These are phyloP conservation scores for Colletotrichum graminicola DNA, from an alignment of 2,329 filamentous ascomycete genomes.

Conservation along the genomic window DNA sequence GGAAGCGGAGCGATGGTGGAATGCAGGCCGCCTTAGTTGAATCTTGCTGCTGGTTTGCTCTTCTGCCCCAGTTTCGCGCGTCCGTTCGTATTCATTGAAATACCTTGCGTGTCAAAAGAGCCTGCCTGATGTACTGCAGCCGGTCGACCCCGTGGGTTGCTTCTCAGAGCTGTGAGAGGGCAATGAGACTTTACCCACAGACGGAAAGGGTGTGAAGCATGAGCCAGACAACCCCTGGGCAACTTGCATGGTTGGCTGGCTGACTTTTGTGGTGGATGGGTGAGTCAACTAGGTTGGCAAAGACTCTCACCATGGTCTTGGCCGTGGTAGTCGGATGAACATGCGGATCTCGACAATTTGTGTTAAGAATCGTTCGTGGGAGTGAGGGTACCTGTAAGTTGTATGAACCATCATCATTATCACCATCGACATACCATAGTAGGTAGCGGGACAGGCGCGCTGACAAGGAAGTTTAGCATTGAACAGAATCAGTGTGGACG, in stretches of 20 bases:
- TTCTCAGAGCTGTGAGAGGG: constrained; percentile 18
- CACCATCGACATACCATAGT: background rate
- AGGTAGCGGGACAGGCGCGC: background rate
- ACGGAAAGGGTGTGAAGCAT: constrained; percentile 29
- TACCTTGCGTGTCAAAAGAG: constrained; percentile 12
- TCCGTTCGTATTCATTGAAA: constrained; percentile 27
- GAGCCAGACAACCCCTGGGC: constrained; percentile 26
- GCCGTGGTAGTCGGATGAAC: constrained; percentile 25
- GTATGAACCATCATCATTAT: background rate
- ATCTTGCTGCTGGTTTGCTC: constrained; percentile 10
- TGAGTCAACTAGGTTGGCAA: constrained; percentile 22
- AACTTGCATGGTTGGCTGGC: constrained; percentile 33
- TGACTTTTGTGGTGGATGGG: constrained; percentile 13
- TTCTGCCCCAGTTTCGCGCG: background rate
- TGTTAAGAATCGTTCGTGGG: constrained; percentile 3
- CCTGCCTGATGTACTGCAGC: constrained; percentile 23
- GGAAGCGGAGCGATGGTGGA: constrained; percentile 17
- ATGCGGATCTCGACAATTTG: constrained; percentile 7
- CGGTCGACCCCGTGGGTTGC: constrained; percentile 24
- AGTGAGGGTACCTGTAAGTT: background rate
- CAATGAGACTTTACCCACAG: constrained; percentile 19
- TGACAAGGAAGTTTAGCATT: constrained; percentile 15
- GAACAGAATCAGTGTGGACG: constrained; percentile 2
- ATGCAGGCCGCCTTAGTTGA: constrained; percentile 28
- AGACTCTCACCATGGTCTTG: constrained; percentile 1